phyloP scores from a whole-genome alignment of 805 yeast genomes.

The Candida boidinii region DNA sequence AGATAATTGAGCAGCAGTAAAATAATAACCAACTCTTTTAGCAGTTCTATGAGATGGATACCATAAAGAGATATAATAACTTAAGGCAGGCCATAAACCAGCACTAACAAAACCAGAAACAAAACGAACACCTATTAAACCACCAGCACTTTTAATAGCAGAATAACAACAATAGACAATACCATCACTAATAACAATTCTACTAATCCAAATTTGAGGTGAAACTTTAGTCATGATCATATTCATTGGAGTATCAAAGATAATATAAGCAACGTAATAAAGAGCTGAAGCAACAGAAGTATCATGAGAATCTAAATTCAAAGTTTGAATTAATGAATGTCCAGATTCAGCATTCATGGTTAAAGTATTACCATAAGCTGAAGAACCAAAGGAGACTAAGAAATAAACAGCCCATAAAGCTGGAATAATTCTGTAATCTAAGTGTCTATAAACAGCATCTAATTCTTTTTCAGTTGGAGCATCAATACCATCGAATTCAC shows the following conservation, averaged over 20 bases:
- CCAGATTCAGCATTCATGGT: conserved; percentile 63
- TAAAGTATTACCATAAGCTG: conserved; percentile 69
- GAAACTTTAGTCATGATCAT: conserved; percentile 73
- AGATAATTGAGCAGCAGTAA: conserved; percentile 86
- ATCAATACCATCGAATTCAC: too few relatives aligned
- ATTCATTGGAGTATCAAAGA: conserved; percentile 87
- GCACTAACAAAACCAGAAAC: conserved; percentile 74
- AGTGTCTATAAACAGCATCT: conserved; percentile 48
- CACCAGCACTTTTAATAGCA: conserved; percentile 45
- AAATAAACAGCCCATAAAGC: conserved; percentile 77
- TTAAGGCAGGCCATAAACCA: conserved; percentile 88
- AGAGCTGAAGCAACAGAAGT: conserved; percentile 71
- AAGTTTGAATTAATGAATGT: conserved; percentile 50
- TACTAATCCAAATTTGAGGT: conserved; percentile 78
- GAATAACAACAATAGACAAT: conserved; percentile 68
- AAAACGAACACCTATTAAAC: conserved; percentile 64
- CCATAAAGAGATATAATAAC: conserved; percentile 77
- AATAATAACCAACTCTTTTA: conserved; percentile 76
- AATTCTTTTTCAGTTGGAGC: conserved; percentile 26
- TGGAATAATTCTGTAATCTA: conserved; percentile 70
- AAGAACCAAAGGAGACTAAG: conserved; percentile 68
- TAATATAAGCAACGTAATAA: conserved; percentile 73
- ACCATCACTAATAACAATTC: conserved; percentile 73
- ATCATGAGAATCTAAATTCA: conserved; percentile 46
- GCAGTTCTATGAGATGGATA: conserved; percentile 75